A percentile compares a stretch with the other conserved stretches of the same genome.
These are phyloP conservation scores for Colletotrichum graminicola DNA, from an alignment of 2,329 filamentous ascomycete species.

Conservation along the genomic window DNA sequence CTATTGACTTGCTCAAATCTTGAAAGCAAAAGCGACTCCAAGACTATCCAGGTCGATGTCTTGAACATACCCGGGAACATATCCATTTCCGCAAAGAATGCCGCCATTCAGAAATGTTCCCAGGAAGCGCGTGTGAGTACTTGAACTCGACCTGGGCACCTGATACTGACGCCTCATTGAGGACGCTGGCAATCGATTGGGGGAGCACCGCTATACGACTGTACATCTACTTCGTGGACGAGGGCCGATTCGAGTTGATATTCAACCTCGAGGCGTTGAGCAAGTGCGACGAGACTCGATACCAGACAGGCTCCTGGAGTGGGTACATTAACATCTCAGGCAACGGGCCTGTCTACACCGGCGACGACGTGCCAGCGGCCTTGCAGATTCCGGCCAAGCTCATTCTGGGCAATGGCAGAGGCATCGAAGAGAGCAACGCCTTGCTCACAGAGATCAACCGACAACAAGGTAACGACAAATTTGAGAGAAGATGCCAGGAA, in stretches of 20 bases:
- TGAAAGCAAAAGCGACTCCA: background rate
- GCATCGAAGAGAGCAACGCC: constrained; percentile 23
- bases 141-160: background rate
- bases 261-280: background rate
- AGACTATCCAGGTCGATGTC: background rate
- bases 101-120: background rate
- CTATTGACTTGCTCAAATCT: background rate
- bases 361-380: constrained; percentile 24
- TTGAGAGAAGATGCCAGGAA: background rate
- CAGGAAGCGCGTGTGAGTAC: background rate
- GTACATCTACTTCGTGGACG: background rate
- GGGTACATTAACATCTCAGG: constrained; percentile 41
- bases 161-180: background rate
- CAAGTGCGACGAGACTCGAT: background rate
- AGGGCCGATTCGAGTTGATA: background rate
- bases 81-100: background rate
- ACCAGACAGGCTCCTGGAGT: constrained; percentile 11
- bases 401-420: background rate
- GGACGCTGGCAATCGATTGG: constrained; percentile 41
- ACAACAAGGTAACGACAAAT: background rate
- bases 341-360: constrained; percentile 25
- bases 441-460: constrained; percentile 29
- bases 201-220: constrained; percentile 42
- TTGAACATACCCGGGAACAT: background rate
- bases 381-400: constrained; percentile 26